These are phyloP conservation scores for Diplotaxis tenuifolia DNA, from an alignment of 345 rosid species.

Conservation along the genomic window DNA sequence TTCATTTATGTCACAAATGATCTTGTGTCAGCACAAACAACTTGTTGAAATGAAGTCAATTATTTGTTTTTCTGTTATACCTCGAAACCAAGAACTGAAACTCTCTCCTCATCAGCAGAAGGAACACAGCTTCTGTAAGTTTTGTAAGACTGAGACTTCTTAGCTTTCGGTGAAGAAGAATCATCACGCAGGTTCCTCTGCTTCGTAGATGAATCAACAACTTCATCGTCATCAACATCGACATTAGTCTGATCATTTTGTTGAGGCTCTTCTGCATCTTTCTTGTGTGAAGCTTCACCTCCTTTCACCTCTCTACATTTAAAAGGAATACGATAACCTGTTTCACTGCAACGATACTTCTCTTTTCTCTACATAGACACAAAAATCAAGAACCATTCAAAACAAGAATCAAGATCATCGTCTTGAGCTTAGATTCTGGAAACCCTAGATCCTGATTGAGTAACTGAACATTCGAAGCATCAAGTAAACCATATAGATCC, in stretches of 20 bases:
- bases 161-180: conserved; percentile 45
- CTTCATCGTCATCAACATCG: conserved; percentile 35
- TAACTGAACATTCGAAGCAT: neutral
- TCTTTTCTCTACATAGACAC: conserved; percentile 48
- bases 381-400: neutral
- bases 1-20: conserved; percentile 10
- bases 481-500: conserved; percentile 12
- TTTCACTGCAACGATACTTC: conserved; percentile 89
- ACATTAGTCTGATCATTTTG: conserved; percentile 38
- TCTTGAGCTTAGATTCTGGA: neutral
- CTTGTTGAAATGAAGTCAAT: neutral
- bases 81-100: conserved; percentile 87
- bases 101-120: conserved; percentile 60
- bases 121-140: conserved; percentile 91
- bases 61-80: conserved; percentile 39
- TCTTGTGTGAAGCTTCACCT: conserved; percentile 30
- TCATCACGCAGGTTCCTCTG: conserved; percentile 53
- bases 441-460: neutral
- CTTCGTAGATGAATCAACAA: conserved; percentile 10
- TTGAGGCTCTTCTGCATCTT: conserved; percentile 33
- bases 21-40: neutral
- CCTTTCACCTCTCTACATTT: conserved; percentile 57
- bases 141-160: conserved; percentile 52
- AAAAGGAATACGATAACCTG: conserved; percentile 85
- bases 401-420: neutral